Percentiles rank a stretch among this genome's conserved stretches.
Evolutionary conservation across 495 filamentous ascomycete species (phyloP).

Genomic region (Achaetomiella virescens): DNA sequence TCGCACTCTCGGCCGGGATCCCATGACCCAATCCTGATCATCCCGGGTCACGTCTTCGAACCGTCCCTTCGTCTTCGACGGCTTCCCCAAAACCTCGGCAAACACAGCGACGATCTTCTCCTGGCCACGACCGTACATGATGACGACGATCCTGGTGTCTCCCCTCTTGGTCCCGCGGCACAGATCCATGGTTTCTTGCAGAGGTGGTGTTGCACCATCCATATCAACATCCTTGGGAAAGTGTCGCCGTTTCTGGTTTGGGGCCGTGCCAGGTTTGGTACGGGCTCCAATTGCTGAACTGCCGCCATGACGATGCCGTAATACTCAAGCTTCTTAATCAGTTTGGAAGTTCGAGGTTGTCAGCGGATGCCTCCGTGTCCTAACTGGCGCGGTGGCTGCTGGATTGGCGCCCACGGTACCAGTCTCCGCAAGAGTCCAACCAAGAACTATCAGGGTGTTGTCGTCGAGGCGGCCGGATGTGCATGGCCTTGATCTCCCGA

Average conservation of each 20-base stretch:
- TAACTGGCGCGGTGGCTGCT: neutral
- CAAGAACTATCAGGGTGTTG: slow-evolving; percentile 4
- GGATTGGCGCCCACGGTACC: neutral
- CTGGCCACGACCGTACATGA: slow-evolving; percentile 55
- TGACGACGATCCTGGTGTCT: slow-evolving; percentile 51
- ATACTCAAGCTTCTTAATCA: neutral
- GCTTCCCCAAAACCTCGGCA: slow-evolving; percentile 63
- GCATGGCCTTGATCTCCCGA: slow-evolving; percentile 20
- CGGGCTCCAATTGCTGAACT: slow-evolving; percentile 33
- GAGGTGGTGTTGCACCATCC: slow-evolving; percentile 22
- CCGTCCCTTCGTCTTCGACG: slow-evolving; percentile 49
- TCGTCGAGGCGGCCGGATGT: slow-evolving; percentile 4
- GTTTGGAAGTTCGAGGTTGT: neutral
- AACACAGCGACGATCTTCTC: slow-evolving; percentile 61
- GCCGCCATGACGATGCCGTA: slow-evolving; percentile 18
- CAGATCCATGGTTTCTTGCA: slow-evolving; percentile 23
- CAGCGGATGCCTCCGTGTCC: neutral
- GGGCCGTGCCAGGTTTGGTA: slow-evolving; percentile 30
- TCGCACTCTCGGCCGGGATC: slow-evolving; percentile 48
- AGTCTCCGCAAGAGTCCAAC: slow-evolving; percentile 9
- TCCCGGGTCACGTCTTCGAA: slow-evolving; percentile 45
- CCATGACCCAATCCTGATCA: slow-evolving; percentile 54
- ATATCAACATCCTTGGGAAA: slow-evolving; percentile 24
- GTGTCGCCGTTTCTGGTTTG: slow-evolving; percentile 25
- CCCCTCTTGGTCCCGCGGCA: slow-evolving; percentile 36